phyloP scores from a whole-genome alignment of 2,329 filamentous ascomycete species.

The Ophiostoma quercus region DNA sequence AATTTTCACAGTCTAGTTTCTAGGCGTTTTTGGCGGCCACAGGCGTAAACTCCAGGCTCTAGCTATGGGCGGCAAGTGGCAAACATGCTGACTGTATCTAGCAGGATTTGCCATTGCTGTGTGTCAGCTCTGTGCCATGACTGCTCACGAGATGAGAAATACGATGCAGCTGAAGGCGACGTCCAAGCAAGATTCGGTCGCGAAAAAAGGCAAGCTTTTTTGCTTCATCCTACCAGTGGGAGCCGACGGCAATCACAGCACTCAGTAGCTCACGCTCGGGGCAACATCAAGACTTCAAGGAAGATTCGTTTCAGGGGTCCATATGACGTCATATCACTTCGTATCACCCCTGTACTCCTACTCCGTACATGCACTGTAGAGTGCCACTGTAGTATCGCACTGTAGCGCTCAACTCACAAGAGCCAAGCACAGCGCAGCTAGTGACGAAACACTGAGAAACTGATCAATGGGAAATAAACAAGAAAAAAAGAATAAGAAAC shows the following conservation, averaged over 20 bases:
- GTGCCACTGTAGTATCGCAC: background rate
- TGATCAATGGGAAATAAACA: no score
- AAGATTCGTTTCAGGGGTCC: conserved; percentile 11
- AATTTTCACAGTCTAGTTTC: background rate
- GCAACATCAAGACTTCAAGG: background rate
- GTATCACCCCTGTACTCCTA: background rate
- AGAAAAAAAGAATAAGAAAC: background rate
- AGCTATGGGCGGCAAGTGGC: background rate
- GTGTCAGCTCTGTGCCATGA: background rate
- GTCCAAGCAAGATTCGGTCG: background rate
- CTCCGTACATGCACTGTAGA: background rate
- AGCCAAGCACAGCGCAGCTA: background rate
- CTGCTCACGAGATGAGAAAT: background rate
- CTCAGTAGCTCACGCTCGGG: no score
- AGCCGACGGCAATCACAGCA: background rate
- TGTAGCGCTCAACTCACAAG: background rate
- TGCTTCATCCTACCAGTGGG: background rate
- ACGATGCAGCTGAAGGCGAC: background rate
- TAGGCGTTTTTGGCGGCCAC: background rate
- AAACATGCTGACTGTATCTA: background rate
- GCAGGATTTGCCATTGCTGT: background rate
- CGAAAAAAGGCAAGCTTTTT: background rate
- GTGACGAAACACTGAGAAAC: no score
- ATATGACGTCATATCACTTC: background rate
- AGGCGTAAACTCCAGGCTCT: background rate